Evolutionary conservation across 2,329 filamentous ascomycete genomes (phyloP).

Genomic region (Talaromyces rugulosus): DNA sequence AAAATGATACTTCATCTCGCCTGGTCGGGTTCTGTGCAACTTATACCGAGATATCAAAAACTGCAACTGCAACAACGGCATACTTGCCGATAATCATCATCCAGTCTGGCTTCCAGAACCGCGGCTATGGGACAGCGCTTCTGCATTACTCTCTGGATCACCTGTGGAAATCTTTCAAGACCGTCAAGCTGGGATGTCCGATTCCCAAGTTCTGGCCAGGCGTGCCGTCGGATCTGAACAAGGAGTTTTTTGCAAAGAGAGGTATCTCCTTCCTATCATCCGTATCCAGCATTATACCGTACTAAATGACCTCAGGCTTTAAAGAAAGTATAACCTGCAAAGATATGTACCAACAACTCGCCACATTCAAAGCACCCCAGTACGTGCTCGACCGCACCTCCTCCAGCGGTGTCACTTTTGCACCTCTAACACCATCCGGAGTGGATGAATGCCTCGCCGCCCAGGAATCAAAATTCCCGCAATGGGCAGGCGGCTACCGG

Average conservation of each 20-base stretch:
- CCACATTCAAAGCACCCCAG: slow-evolving; percentile 2
- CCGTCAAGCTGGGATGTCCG: background rate
- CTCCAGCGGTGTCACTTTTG: slow-evolving; percentile 2
- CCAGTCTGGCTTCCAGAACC: background rate
- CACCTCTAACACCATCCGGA: background rate
- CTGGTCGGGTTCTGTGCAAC: slow-evolving; percentile 5
- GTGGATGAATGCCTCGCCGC: slow-evolving; percentile 4
- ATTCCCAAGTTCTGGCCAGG: slow-evolving; percentile 8
- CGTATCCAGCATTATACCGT: background rate
- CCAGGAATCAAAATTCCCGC: slow-evolving; percentile 4
- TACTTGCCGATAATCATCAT: slow-evolving; percentile 2
- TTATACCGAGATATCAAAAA: background rate
- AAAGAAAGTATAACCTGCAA: background rate
- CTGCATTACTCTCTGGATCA: background rate
- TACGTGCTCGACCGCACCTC: slow-evolving; percentile 3
- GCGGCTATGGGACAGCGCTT: background rate
- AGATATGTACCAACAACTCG: slow-evolving; percentile 6
- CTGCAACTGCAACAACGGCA: background rate
- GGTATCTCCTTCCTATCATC: background rate
- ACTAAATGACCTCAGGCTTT: slow-evolving; percentile 1
- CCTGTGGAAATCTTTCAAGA: background rate
- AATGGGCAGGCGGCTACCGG: slow-evolving; percentile 1
- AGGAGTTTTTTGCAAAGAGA: slow-evolving; percentile 3
- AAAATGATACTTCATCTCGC: background rate
- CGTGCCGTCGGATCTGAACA: slow-evolving; percentile 2